Base-by-base conservation (phyloP, 208 protist genomes). In the Leishmania turanica region DNA sequence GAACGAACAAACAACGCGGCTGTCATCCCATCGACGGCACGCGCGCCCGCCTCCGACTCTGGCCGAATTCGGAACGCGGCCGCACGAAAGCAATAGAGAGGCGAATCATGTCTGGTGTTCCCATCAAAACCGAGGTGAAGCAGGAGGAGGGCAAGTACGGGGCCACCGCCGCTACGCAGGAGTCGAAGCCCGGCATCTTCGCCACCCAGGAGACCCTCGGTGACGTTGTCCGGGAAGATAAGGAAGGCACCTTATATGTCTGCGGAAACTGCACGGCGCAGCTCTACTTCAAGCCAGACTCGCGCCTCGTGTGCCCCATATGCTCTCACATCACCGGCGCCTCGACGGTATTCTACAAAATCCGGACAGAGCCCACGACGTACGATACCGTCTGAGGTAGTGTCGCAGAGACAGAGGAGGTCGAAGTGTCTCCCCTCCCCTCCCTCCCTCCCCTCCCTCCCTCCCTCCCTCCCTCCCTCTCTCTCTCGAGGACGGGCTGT, bases 331-430 rank as follows among this genome's bases (percentile, higher is more conserved):
- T 92, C 42, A 96, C 92, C 1, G 95, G 95, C 3, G 95, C 92
- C 19, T 96, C 92, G n/a, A 94, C 87, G 9, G 93, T 97, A 3
- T 97, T 97, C 78, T 97, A 97, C 82, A 97, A 97, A 82, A 75
- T 96, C n/a, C 92, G 95, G 54, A 94, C 87, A 49, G 87, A 95
- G 73, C 78, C 92, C 17, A 97, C 95, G 0, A 94, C 88, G 34
- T 97, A 97, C 85, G 95, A 97, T 74, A 97, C 95, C 0, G 90
- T 97, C 74, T 97, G 84, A 93, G 13, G 13, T 27, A 45, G 74
- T 65, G 40, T 42, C 31, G 53, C 9, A 37, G 45, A 51, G 9
- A 40, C 42, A 15, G 68, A 73, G 45, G 11, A 21, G 9, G 45
- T 2, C 1, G 27, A 13, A 7, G 68, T 17, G 45, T 31, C 40